Evolutionary conservation across 495 filamentous ascomycete species (phyloP).

Genomic region (Cercophora newfieldiana): DNA sequence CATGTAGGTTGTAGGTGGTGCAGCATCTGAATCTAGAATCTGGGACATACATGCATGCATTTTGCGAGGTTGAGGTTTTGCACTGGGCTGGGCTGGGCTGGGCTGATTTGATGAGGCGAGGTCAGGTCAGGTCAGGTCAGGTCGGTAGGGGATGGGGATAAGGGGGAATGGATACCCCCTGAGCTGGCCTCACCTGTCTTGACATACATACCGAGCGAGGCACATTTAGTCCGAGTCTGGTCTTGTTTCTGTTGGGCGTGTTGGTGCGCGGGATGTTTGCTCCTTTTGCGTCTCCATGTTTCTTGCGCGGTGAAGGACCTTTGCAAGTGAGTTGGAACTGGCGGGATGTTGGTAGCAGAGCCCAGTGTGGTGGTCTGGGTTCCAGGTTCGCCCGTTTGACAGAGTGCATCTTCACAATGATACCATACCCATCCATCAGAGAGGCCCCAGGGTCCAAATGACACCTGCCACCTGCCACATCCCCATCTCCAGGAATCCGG

Average conservation of each 20-base stretch:
- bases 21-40: not conserved
- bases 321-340: not conserved
- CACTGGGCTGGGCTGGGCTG: not conserved
- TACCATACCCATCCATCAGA: not conserved
- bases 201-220: not conserved
- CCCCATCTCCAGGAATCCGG: not conserved
- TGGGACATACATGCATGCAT: not conserved
- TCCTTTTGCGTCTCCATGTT: not conserved
- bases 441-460: not conserved
- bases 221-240: too few species aligned
- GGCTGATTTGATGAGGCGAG: not conserved
- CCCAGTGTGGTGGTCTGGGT: not conserved
- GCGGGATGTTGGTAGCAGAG: not conserved
- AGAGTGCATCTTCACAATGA: not conserved
- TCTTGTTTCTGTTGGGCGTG: not conserved
- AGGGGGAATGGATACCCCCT: not conserved
- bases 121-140: too few species aligned
- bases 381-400: not conserved
- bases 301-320: not conserved
- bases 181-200: not conserved
- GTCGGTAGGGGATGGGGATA: not conserved
- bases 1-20: not conserved
- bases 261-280: not conserved
- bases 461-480: not conserved
- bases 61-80: not conserved